A percentile compares a stretch with the other conserved stretches of the same genome.
Conservation (phyloP, 1,284 basidiomycete genomes). For the Melampsora americana region DNA sequence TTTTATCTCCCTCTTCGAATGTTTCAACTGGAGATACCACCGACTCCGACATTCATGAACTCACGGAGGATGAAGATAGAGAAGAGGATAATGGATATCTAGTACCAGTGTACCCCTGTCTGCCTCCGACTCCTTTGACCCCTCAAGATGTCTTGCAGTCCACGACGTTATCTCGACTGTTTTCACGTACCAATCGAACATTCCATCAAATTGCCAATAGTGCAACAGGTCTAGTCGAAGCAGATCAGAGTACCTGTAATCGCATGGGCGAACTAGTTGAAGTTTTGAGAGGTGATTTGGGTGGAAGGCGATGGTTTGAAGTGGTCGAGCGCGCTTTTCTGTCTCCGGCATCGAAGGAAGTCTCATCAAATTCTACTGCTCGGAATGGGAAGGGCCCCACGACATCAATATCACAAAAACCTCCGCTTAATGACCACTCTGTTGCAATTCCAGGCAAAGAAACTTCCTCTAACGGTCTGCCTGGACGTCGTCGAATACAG, state of each 20-base stretch:
- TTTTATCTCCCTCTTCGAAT: too few species aligned
- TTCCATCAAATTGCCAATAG: constrained; percentile 33
- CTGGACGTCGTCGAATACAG: too few species aligned
- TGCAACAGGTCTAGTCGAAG: constrained; percentile 25
- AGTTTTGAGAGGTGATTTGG: constrained; percentile 29
- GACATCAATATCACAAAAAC: background rate
- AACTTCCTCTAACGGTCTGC: too few species aligned
- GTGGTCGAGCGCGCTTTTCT: constrained; percentile 8
- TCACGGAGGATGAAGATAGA: too few species aligned
- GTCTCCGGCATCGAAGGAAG: background rate
- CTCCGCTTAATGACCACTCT: background rate
- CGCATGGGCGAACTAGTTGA: constrained; percentile 16
- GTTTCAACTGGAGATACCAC: too few species aligned
- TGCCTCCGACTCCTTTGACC: constrained; percentile 36
- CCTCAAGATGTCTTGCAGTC: constrained; percentile 27
- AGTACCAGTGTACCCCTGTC: constrained; percentile 3
- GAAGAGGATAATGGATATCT: background rate
- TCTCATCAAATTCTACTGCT: background rate
- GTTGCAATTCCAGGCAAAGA: too few species aligned
- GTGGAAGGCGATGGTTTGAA: constrained; percentile 7
- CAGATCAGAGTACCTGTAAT: constrained; percentile 15
- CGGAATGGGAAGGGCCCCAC: background rate
- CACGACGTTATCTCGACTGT: constrained; percentile 8
- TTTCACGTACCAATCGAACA: constrained; percentile 17
- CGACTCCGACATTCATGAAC: too few species aligned